Percentiles rank a stretch among this genome's conserved stretches.
Conservation (phyloP, 1,139 yeast genomes). For the Protomyces lactucae-debilis region DNA sequence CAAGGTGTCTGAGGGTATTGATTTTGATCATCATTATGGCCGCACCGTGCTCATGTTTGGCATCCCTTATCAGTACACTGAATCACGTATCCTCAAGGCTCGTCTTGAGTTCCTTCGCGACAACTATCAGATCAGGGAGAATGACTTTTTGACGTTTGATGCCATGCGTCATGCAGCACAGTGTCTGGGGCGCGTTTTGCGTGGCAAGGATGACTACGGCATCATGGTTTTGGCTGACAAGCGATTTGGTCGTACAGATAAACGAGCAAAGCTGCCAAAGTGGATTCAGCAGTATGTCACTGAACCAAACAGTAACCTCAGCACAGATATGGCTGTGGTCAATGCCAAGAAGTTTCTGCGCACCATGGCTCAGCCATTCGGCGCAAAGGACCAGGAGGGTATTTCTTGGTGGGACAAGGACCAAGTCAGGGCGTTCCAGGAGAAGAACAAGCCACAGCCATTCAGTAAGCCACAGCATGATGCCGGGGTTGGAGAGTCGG, state of each 20-base stretch:
- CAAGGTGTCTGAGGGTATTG: constrained; percentile 96
- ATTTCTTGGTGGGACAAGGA: constrained; percentile 74
- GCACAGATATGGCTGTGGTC: constrained; percentile 97
- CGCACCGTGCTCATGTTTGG: constrained; percentile 98
- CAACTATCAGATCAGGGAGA: constrained; percentile 84
- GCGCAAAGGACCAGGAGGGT: constrained; percentile 89
- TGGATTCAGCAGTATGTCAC: constrained; percentile 93
- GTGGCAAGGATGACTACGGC: constrained; percentile 98
- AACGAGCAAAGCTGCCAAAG: constrained; percentile 82
- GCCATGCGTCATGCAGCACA: constrained; percentile 99
- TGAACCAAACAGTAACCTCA: constrained; percentile 85
- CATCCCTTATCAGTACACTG: constrained; percentile 95
- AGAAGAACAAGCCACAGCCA: constrained; percentile 1
- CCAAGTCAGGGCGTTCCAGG: constrained; percentile 13
- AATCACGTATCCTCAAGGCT: constrained; percentile 90
- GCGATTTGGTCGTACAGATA: constrained; percentile 63
- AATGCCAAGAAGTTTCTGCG: constrained; percentile 87
- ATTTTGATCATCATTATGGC: constrained; percentile 98
- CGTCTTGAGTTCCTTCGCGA: constrained; percentile 89
- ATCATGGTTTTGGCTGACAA: constrained; percentile 97
- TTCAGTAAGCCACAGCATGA: neutral
- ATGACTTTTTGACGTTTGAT: constrained; percentile 91
- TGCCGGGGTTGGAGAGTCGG: neutral
- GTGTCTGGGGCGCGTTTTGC: constrained; percentile 89
- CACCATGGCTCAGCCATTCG: constrained; percentile 89